Conservation (phyloP, 139 green algal species). For the Tetradesmus obliquus region DNA sequence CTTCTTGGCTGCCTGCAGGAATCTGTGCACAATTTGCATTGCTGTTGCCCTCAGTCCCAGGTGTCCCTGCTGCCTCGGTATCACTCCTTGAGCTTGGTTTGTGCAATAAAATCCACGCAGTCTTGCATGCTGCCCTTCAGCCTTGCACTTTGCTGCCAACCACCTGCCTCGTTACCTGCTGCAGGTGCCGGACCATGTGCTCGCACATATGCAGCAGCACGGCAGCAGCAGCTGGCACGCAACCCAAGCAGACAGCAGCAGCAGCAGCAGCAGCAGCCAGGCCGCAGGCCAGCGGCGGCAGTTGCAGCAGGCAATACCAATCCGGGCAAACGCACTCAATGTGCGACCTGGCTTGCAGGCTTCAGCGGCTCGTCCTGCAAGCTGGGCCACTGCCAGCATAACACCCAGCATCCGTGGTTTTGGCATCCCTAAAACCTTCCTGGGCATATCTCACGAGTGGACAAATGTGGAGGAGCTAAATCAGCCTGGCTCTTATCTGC, state of each 20-base stretch:
- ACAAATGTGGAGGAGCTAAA: constrained; percentile 36
- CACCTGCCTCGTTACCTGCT: too few relatives aligned
- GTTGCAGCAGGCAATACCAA: neutral
- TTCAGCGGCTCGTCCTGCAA: neutral
- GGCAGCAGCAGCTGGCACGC: neutral
- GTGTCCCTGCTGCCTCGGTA: neutral
- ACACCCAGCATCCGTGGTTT: neutral
- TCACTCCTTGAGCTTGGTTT: too few relatives aligned
- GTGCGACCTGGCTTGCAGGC: neutral
- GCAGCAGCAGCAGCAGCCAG: constrained; percentile 12
- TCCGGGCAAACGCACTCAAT: neutral
- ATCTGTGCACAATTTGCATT: neutral
- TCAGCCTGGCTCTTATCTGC: neutral
- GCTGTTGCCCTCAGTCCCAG: neutral
- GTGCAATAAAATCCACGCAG: too few relatives aligned
- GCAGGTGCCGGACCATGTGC: constrained; percentile 10
- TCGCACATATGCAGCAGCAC: neutral
- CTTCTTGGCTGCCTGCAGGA: neutral
- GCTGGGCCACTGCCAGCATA: neutral
- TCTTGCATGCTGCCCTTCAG: too few relatives aligned
- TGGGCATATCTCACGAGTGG: constrained; percentile 49
- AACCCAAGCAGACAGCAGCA: neutral
- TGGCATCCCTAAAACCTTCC: constrained; percentile 24
- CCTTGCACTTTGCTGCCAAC: too few relatives aligned
- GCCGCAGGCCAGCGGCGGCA: neutral